Percentiles rank a stretch among this genome's conserved stretches.
phyloP scores from a whole-genome alignment of 169 alveolate species.

The Plasmodium adleri region DNA sequence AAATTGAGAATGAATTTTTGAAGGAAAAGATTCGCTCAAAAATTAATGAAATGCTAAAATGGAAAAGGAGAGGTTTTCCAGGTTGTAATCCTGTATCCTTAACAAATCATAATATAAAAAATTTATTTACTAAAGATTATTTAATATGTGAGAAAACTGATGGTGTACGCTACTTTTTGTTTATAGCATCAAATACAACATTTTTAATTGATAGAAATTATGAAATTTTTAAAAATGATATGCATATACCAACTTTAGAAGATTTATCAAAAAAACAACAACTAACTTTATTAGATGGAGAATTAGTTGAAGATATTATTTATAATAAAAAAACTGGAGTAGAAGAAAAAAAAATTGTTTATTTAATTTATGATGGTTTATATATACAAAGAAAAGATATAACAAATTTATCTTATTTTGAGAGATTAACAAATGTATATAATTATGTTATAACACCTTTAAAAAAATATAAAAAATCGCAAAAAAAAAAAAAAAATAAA shows the following conservation, averaged over 20 bases:
- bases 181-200: conserved; percentile 89
- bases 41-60: conserved; percentile 86
- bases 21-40: conserved; percentile 77
- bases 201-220: conserved; percentile 91
- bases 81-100: conserved; percentile 93
- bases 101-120: conserved; percentile 80
- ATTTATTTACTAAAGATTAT: conserved; percentile 84
- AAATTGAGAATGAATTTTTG: conserved; percentile 62
- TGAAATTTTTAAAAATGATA: conserved; percentile 84
- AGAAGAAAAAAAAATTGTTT: conserved; percentile 67
- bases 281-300: conserved; percentile 92
- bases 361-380: conserved; percentile 90
- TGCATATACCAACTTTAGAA: conserved; percentile 87
- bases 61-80: conserved; percentile 91
- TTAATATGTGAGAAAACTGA: conserved; percentile 94
- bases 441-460: conserved; percentile 84
- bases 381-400: conserved; percentile 88
- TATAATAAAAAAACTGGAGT: conserved; percentile 50
- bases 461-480: conserved; percentile 14
- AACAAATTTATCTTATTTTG: conserved; percentile 84
- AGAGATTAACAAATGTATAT: conserved; percentile 86
- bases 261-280: conserved; percentile 87
- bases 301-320: conserved; percentile 86
- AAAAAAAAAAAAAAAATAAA: not conserved
- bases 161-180: conserved; percentile 90